Conservation (phyloP, 2,329 filamentous ascomycete genomes). For the Arthroderma uncinatum region DNA sequence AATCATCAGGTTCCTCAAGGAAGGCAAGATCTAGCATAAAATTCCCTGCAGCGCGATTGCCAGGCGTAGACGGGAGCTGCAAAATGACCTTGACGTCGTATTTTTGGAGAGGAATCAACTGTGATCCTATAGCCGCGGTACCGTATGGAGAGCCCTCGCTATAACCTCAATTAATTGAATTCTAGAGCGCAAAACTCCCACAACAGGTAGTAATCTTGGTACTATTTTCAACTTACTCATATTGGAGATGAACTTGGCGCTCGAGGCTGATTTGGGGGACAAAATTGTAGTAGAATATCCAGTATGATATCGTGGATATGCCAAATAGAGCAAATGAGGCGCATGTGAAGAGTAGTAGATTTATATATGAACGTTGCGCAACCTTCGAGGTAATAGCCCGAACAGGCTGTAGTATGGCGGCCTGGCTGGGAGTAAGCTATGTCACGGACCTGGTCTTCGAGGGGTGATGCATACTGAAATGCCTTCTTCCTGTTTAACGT, state of each 20-base stretch:
- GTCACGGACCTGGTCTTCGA: neutral
- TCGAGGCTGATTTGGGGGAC: conserved; percentile 55
- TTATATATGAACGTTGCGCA: conserved; percentile 54
- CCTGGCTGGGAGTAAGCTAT: neutral
- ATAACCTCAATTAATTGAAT: neutral
- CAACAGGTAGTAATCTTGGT: neutral
- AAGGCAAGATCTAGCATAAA: conserved; percentile 80
- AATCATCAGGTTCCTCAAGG: conserved; percentile 37
- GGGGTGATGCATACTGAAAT: neutral
- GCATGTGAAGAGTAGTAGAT: conserved; percentile 43
- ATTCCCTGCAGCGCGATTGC: conserved; percentile 70
- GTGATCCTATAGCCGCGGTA: conserved; percentile 38
- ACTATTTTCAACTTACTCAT: conserved; percentile 37
- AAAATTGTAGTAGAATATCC: conserved; percentile 57
- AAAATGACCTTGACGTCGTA: conserved; percentile 76
- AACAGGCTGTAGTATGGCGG: conserved; percentile 31
- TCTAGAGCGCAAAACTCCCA: neutral
- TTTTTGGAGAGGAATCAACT: conserved; percentile 58
- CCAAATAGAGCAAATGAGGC: conserved; percentile 46
- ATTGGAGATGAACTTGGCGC: conserved; percentile 55
- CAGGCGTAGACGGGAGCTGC: conserved; percentile 62
- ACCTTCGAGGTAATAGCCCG: conserved; percentile 48
- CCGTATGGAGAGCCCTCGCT: conserved; percentile 43
- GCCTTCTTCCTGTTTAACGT: neutral
- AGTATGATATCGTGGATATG: conserved; percentile 50